A percentile compares a stretch with the other conserved stretches of the same genome.
These are phyloP conservation scores for Epichloe amarillans DNA, from an alignment of 2,329 filamentous ascomycete species.

Conservation along the genomic window DNA sequence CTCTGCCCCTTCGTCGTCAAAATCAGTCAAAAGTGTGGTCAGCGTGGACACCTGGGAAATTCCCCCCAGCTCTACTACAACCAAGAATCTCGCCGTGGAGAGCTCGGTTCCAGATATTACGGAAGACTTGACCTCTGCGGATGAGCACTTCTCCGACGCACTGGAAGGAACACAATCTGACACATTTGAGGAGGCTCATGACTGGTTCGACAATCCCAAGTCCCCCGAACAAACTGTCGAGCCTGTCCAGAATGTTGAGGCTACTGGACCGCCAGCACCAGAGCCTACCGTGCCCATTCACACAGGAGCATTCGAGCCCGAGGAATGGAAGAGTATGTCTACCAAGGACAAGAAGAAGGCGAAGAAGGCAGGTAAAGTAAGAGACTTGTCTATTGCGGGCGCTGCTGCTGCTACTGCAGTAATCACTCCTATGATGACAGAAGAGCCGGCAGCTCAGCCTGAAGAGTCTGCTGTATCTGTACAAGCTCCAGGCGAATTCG, in stretches of 20 bases:
- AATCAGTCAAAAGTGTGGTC: slow-evolving; percentile 15
- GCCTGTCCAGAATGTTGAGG: background rate
- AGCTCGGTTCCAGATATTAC: slow-evolving; percentile 10
- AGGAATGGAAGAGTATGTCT: slow-evolving; percentile 6
- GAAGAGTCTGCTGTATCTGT: slow-evolving; percentile 3
- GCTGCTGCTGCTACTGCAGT: slow-evolving; percentile 5
- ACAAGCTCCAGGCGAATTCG: slow-evolving; percentile 4
- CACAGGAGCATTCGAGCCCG: slow-evolving; percentile 8
- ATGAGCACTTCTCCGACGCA: slow-evolving; percentile 25
- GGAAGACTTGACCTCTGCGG: slow-evolving; percentile 21
- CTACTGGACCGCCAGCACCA: slow-evolving; percentile 3
- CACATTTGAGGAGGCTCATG: slow-evolving; percentile 9
- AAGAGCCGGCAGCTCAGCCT: slow-evolving; percentile 2
- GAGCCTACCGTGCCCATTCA: slow-evolving; percentile 1
- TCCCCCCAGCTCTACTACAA: slow-evolving; percentile 14
- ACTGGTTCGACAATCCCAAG: slow-evolving; percentile 4
- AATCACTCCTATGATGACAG: background rate
- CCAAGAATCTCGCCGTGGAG: slow-evolving; percentile 8
- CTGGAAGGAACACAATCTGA: slow-evolving; percentile 14
- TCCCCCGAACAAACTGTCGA: slow-evolving; percentile 3
- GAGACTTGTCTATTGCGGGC: slow-evolving; percentile 1
- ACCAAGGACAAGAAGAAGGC: slow-evolving; percentile 10
- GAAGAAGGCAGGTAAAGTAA: slow-evolving; percentile 11
- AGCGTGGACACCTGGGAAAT: slow-evolving; percentile 10
- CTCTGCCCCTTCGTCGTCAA: slow-evolving; percentile 22